These are phyloP conservation scores for Phaeomoniella chlamydospora DNA, from an alignment of 2,329 filamentous ascomycete genomes.

Conservation along the genomic window DNA sequence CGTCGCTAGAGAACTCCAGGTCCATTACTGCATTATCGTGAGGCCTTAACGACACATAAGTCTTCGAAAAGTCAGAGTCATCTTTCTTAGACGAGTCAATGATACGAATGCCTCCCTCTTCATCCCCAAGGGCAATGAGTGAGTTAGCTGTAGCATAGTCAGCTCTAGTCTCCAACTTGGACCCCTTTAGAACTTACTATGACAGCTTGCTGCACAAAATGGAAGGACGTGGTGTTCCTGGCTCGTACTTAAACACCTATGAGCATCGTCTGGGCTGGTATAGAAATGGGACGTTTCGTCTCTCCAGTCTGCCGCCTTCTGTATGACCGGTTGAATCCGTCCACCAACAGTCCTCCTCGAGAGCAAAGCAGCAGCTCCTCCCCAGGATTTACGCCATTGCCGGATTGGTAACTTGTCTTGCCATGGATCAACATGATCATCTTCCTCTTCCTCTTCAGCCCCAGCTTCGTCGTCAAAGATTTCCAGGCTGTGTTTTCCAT, in stretches of 20 bases:
- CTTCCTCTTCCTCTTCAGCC: constrained; percentile 1
- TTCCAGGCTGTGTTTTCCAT: neutral
- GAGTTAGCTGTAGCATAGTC: constrained; percentile 48
- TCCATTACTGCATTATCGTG: constrained; percentile 63
- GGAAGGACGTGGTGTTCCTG: constrained; percentile 36
- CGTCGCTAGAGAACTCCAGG: constrained; percentile 53
- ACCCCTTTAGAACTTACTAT: constrained; percentile 34
- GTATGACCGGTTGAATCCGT: constrained; percentile 3
- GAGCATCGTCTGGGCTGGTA: constrained; percentile 38
- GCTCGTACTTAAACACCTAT: constrained; percentile 28
- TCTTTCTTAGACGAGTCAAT: constrained; percentile 43
- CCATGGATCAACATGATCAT: neutral
- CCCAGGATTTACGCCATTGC: neutral
- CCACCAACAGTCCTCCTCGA: neutral
- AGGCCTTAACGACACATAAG: constrained; percentile 45
- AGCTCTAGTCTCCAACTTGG: constrained; percentile 11
- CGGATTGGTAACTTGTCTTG: neutral
- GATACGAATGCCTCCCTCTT: constrained; percentile 51
- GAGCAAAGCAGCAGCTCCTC: neutral
- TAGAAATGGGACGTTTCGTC: constrained; percentile 46
- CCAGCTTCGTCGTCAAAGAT: neutral
- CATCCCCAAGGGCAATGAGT: constrained; percentile 54
- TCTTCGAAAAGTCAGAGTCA: constrained; percentile 36
- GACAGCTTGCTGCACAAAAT: constrained; percentile 52
- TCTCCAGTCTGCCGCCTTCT: constrained; percentile 28